Conservation (phyloP, 257 asterid genomes). For the Solanum pimpinellifolium region DNA sequence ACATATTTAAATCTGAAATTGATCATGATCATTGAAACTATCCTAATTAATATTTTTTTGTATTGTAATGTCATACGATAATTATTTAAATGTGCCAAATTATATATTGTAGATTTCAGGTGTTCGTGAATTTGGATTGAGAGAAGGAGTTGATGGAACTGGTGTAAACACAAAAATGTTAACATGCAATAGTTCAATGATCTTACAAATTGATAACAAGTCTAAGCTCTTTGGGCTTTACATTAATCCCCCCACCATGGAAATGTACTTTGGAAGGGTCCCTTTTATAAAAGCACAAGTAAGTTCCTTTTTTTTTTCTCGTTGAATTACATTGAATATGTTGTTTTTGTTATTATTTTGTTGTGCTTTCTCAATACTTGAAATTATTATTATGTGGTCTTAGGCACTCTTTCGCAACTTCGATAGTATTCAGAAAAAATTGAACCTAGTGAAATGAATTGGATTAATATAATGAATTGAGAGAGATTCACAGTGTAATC, state of each 20-base stretch:
- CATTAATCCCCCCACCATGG: conserved; percentile 38
- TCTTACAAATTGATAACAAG: conserved; percentile 40
- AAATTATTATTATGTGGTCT: background rate
- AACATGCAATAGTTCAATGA: conserved; percentile 48
- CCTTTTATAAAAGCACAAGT: conserved; percentile 55
- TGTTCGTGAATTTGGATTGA: conserved; percentile 36
- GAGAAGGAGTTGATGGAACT: conserved; percentile 64
- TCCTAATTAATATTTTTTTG: no score
- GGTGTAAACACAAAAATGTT: conserved; percentile 68
- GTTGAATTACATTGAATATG: background rate
- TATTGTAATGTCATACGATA: no score
- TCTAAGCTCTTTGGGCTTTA: conserved; percentile 64
- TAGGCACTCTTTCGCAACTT: background rate
- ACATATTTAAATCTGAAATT: background rate
- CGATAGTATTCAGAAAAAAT: background rate
- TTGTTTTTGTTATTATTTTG: no score
- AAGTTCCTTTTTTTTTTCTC: background rate
- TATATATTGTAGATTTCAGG: conserved; percentile 29
- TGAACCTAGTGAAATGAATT: background rate
- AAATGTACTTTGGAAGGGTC: conserved; percentile 33
- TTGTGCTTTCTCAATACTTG: background rate
- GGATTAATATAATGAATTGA: background rate
- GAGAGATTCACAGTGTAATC: background rate
- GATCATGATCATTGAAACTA: background rate
- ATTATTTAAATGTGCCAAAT: background rate